Base-by-base conservation (phyloP, 495 filamentous ascomycete genomes). In the Hypoxylon fuscum region DNA sequence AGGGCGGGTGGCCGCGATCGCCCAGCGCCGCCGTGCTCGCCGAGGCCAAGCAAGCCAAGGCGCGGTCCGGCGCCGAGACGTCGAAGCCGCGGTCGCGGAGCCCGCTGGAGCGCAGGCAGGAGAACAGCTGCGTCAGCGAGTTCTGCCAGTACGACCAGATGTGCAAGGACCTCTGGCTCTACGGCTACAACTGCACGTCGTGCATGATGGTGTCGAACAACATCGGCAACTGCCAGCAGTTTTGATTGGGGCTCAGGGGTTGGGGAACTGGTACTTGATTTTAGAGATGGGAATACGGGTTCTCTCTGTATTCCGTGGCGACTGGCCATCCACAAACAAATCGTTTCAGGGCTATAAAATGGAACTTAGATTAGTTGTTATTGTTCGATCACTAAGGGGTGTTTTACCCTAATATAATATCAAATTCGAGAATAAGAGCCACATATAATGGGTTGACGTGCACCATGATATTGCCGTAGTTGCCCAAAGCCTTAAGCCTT, bases 171-270 rank as follows among this genome's bases (percentile, higher is more conserved):
- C 38, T 66, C 12, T 55, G 20, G 8, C 11, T 52, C 32, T 56
- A 56, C 23, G 62, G 62, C 1, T 61, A 61, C 29, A 31, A 55
- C 51, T 66, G 62, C 56, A 27, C 37, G 2, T 51, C 56, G 7
- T 66, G 62, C 56, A n/a, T 61, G 45, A 32, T 55, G 8, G 62
- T 66, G 18, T 34, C 49, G 9, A 34, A 56, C 22, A 56, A 46
- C 51, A 42, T 51, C 7, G 62, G 62, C 17, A 66, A 66, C 45
- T 66, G 62, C 45, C 56, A 61, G 40, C n/a, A 49, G 20, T 55
- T 55, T 14, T 64, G 43, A 35, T 11, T 9, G 11, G 32, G 12
- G 12, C 11, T 10, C 12, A 10, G 7, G 32, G 3, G 11, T 14
- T 2, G 35, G 8, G 6, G 35, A 2, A 14, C 35, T 12, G n/a